These are phyloP conservation scores for Tanacetum coccineum DNA, from an alignment of 129 eudicot species.

Conservation along the genomic window DNA sequence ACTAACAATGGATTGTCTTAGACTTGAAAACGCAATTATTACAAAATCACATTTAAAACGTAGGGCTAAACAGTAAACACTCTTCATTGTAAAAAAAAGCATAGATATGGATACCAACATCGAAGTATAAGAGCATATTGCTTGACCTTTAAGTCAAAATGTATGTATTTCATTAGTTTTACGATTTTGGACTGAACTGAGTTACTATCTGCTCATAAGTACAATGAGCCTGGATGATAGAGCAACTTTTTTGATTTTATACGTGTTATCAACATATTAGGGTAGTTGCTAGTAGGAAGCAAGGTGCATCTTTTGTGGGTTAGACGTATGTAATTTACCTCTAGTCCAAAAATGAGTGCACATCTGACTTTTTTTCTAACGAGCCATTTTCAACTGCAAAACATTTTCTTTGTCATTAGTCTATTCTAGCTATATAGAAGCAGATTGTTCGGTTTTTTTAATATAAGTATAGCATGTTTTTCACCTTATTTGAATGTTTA, in stretches of 20 bases:
- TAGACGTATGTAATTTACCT: not conserved
- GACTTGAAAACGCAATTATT: not conserved
- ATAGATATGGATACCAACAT: not conserved
- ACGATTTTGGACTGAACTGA: not conserved
- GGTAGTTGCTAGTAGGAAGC: constrained; percentile 3
- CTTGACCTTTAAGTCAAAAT: constrained; percentile 3
- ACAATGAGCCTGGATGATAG: no score
- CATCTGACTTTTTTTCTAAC: not conserved
- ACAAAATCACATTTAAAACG: no score
- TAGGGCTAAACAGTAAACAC: no score
- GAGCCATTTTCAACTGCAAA: not conserved
- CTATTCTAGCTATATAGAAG: not conserved
- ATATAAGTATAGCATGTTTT: not conserved
- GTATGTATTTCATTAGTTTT: not conserved
- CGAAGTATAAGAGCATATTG: constrained; percentile 3
- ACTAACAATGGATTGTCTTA: not conserved
- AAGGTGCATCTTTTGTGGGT: not conserved
- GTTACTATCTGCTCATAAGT: not conserved
- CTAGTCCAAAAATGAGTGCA: not conserved
- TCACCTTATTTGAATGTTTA: no score
- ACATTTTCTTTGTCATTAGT: not conserved
- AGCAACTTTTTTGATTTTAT: no score
- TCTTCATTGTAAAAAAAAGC: not conserved
- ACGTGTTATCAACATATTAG: not conserved
- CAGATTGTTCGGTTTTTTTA: not conserved